These are phyloP conservation scores for Tardiomyces digboiensis DNA, from an alignment of 1,139 yeast genomes.

Conservation along the genomic window DNA sequence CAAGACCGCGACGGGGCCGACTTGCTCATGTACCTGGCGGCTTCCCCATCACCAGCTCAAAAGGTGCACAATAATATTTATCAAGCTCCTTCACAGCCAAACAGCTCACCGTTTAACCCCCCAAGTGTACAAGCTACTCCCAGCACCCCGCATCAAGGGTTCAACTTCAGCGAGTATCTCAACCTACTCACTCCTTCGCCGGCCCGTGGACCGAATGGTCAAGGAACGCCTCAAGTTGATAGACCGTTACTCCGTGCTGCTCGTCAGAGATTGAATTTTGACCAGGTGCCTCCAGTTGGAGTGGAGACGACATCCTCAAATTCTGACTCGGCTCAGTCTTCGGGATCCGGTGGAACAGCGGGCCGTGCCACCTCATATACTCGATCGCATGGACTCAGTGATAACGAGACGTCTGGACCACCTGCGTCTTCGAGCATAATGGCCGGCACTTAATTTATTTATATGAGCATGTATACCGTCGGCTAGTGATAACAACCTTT, in stretches of 20 bases:
- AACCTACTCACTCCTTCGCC: slow-evolving; percentile 75
- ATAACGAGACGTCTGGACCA: background rate
- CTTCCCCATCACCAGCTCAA: slow-evolving; percentile 70
- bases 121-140: slow-evolving; percentile 6
- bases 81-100: background rate
- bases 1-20: slow-evolving; percentile 66
- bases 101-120: slow-evolving; percentile 7
- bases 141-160: slow-evolving; percentile 39
- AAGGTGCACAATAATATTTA: slow-evolving; percentile 4
- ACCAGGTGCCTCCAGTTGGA: background rate
- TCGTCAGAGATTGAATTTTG: background rate
- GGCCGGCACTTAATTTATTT: background rate
- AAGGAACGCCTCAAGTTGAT: slow-evolving; percentile 2
- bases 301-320: background rate
- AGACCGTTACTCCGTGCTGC: slow-evolving; percentile 29
- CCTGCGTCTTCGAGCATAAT: background rate
- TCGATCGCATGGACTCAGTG: background rate
- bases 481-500: too few relatives aligned
- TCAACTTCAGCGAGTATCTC: slow-evolving; percentile 76
- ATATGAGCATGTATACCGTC: background rate
- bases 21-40: slow-evolving; percentile 68
- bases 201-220: slow-evolving; percentile 3
- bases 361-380: background rate
- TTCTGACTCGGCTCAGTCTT: background rate
- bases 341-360: background rate